A percentile compares a stretch with the other conserved stretches of the same genome.
Evolutionary conservation across 139 green algal species (phyloP).

Genomic region (Coelastrella sp.): DNA sequence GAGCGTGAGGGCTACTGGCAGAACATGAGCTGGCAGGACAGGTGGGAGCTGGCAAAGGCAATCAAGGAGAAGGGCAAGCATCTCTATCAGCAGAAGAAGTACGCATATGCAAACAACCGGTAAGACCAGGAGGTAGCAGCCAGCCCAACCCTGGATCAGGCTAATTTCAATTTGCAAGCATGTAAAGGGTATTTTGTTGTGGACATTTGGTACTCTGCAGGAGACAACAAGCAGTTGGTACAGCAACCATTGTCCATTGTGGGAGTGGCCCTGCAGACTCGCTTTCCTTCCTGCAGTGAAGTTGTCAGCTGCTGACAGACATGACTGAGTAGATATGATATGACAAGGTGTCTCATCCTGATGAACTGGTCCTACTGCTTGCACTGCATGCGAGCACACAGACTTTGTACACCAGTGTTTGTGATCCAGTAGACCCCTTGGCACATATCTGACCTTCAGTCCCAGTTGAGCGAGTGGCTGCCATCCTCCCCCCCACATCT

Average conservation of each 20-base stretch:
- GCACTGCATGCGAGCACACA: too few relatives aligned
- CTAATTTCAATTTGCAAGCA: not conserved
- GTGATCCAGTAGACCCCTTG: too few relatives aligned
- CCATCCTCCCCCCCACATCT: not conserved
- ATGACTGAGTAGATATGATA: too few relatives aligned
- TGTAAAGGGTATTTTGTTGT: not conserved
- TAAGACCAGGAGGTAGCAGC: not conserved
- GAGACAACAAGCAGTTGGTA: too few relatives aligned
- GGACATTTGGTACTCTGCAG: not conserved
- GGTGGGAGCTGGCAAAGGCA: conserved; percentile 57
- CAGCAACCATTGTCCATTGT: too few relatives aligned
- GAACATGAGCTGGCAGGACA: conserved; percentile 58
- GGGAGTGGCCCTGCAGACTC: too few relatives aligned
- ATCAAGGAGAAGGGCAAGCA: conserved; percentile 76
- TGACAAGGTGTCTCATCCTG: too few relatives aligned
- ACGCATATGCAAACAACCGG: conserved; percentile 48
- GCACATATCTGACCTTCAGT: not conserved
- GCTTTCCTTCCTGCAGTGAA: too few relatives aligned
- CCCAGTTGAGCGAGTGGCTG: not conserved
- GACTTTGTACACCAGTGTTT: too few relatives aligned
- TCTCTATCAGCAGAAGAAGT: conserved; percentile 66
- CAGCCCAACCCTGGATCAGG: not conserved
- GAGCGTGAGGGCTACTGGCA: conserved; percentile 68
- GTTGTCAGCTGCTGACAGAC: too few relatives aligned
- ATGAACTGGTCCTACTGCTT: too few relatives aligned